Evolutionary conservation across 2,329 filamentous ascomycete species (phyloP).

Genomic region (Aplosporella prunicola): DNA sequence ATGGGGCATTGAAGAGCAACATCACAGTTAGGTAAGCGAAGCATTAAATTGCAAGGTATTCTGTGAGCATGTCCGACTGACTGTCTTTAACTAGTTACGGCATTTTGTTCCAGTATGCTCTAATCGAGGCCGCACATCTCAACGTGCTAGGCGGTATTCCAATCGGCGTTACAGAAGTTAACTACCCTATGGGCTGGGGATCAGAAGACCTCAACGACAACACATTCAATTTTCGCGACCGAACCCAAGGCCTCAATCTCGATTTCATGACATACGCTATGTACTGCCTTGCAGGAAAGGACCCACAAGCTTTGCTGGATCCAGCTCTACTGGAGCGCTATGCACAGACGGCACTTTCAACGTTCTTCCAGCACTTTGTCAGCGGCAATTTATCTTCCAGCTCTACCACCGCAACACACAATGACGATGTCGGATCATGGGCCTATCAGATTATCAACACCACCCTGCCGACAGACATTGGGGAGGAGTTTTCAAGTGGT

Average conservation of each 20-base stretch:
- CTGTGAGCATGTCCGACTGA: too few relatives aligned
- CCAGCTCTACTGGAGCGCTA: background rate
- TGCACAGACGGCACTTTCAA: conserved; percentile 18
- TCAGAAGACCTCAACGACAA: conserved; percentile 15
- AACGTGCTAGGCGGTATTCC: too few relatives aligned
- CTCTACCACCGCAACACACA: conserved; percentile 16
- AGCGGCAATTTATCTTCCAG: conserved; percentile 21
- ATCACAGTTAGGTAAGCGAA: background rate
- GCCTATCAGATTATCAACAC: conserved; percentile 20
- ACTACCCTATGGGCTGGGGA: background rate
- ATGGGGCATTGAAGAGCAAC: conserved; percentile 13
- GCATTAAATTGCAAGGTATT: background rate
- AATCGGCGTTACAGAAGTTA: background rate
- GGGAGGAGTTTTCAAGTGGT: too few relatives aligned
- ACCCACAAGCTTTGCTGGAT: conserved; percentile 15
- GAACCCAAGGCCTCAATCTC: conserved; percentile 18
- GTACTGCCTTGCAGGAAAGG: conserved; percentile 17
- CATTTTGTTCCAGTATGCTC: conserved; percentile 12
- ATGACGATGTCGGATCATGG: conserved; percentile 15
- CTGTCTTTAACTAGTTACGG: conserved; percentile 14
- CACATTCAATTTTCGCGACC: conserved; percentile 20
- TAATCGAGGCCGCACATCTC: conserved; percentile 13
- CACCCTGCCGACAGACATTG: conserved; percentile 13
- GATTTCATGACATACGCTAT: conserved; percentile 24
- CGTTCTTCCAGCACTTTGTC: conserved; percentile 20